Evolutionary conservation across 768 basidiomycete genomes (phyloP).

Genomic region (Boletus tomentosulus): DNA sequence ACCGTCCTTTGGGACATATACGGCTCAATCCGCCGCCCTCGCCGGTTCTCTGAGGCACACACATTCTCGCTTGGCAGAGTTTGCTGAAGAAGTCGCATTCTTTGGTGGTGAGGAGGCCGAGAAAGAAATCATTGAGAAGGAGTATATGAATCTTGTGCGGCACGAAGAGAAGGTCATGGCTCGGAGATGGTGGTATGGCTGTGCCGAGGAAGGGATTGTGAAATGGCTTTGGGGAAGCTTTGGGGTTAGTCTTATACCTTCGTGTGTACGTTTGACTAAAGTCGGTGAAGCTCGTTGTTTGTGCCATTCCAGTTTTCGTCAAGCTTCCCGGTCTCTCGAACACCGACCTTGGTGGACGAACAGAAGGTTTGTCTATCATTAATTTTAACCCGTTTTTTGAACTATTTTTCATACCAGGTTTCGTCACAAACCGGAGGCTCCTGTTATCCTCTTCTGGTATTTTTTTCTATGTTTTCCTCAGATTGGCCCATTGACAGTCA

Average conservation of each 20-base stretch:
- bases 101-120: slow-evolving; percentile 86
- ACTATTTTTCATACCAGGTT: slow-evolving; percentile 47
- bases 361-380: slow-evolving; percentile 59
- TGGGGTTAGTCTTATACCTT: slow-evolving; percentile 54
- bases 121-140: slow-evolving; percentile 86
- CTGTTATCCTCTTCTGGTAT: slow-evolving; percentile 80
- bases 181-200: slow-evolving; percentile 85
- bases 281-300: slow-evolving; percentile 62
- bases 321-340: slow-evolving; percentile 66
- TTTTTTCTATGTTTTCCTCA: slow-evolving; percentile 13
- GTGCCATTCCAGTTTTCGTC: slow-evolving; percentile 93
- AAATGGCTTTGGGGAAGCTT: slow-evolving; percentile 98
- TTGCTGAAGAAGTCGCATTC: slow-evolving; percentile 85
- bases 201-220: slow-evolving; percentile 91
- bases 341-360: slow-evolving; percentile 78
- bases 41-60: slow-evolving; percentile 87
- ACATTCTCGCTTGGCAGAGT: slow-evolving; percentile 87
- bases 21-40: slow-evolving; percentile 83
- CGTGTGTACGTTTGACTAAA: slow-evolving; percentile 5
- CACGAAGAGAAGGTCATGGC: slow-evolving; percentile 81
- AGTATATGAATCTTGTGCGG: slow-evolving; percentile 78
- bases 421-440: slow-evolving; percentile 93
- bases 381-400: background rate
- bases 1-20: slow-evolving; percentile 88
- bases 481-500: background rate